Base-by-base conservation (phyloP, 2,329 filamentous ascomycete genomes). In the Clarireedia sp. region DNA sequence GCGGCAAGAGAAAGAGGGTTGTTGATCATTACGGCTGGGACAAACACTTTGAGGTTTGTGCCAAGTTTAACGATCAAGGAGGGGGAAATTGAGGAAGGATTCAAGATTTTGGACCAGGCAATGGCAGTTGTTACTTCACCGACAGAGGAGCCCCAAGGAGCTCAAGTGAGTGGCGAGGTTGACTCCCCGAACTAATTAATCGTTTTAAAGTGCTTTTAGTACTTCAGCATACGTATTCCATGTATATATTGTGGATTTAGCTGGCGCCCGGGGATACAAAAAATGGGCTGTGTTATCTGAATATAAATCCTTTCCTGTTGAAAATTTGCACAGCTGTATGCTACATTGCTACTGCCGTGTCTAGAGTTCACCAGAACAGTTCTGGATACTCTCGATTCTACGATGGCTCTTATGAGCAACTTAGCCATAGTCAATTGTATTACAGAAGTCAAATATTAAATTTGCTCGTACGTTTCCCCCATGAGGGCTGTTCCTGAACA, bases 41-140 rank as follows among this genome's bases (percentile, higher is more conserved):
- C 85, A 29, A 96, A 97, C 68, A 96, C 91, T 8, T 73, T 99
- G 63, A 79, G 94, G 48, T 96, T 99, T 65, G 90, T 97, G 55
- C 94, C 94, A 33, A 87, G 89, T 58, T 74, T 99, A 67, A 83
- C 85, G 5, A 87, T 99, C 56, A 86, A 82, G 0, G 83, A 89
- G 63, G 81, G 80, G 24, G 88, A 96, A 78, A 94, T 97, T 62
- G 76, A 84, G 62, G 77, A 86, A 61, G 90, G 89, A 0, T 74
- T 96, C 70, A 73, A 75, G 43, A 90, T 96, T 52, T 69, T 97
- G 58, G 86, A 85, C 62, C 79, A 89, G 63, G 80, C 82, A 4
- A 82, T 86, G 46, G 57, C 49, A 12, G 57, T 63, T 37, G 62
- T 59, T 16, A 40, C 55, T 33, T 51, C 41, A 9, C 53, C 54